Percentiles rank a stretch among this genome's conserved stretches.
These are phyloP conservation scores for Panicum miliaceum DNA, from an alignment of 176 grass and related monocot genomes.

Conservation along the genomic window DNA sequence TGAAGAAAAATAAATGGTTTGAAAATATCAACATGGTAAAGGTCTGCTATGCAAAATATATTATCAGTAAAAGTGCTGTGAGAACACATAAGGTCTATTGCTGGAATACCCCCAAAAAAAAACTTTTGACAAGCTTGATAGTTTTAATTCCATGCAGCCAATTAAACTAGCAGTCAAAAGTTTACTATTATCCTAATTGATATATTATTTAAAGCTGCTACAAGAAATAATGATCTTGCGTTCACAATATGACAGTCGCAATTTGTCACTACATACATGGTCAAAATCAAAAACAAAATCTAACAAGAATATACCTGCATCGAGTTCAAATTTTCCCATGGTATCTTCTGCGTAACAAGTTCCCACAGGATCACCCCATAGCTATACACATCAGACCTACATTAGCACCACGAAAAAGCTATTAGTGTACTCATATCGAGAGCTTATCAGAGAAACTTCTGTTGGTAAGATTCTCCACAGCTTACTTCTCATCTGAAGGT, in stretches of 20 bases:
- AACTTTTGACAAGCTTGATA: background rate
- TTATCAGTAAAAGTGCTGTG: background rate
- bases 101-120: conserved; percentile 11
- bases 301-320: conserved; percentile 73
- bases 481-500: conserved; percentile 95
- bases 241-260: conserved; percentile 6
- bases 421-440: conserved; percentile 42
- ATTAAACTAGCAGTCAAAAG: background rate
- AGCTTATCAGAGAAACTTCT: conserved; percentile 8
- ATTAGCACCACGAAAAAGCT: conserved; percentile 39
- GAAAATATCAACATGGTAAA: background rate
- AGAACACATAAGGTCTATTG: background rate
- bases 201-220: conserved; percentile 1
- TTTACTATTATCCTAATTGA: background rate
- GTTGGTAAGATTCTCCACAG: conserved; percentile 16
- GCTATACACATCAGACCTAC: conserved; percentile 98
- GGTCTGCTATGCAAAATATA: background rate
- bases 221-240: conserved; percentile 23
- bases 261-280: conserved; percentile 12
- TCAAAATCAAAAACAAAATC: background rate
- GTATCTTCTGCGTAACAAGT: conserved; percentile 97
- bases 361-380: conserved; percentile 98
- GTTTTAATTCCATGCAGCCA: background rate
- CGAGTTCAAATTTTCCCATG: conserved; percentile 97
- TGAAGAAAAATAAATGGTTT: background rate